Evolutionary conservation across 2,329 filamentous ascomycete genomes (phyloP), one percentile per base, ranked within the genome.

Genomic region (Scopulariopsis brevicaulis): DNA sequence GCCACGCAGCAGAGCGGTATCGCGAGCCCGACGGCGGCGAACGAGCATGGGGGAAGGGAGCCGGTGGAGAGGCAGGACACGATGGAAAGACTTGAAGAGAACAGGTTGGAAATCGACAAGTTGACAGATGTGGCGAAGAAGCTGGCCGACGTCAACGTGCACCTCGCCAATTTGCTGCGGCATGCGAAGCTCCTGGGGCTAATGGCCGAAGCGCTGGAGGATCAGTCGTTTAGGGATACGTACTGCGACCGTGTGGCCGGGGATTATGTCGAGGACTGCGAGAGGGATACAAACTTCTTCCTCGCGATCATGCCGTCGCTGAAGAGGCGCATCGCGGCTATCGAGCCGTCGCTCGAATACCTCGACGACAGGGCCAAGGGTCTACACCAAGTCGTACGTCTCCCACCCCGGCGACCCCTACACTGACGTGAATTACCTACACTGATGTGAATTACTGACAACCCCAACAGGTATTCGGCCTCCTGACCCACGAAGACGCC

Each of bases 401-500:
- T n/a, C 22, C 32, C 24, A 35, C 10, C 11, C 8, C 18, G 12
- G 25, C 15, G 8, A 1, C 12, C 20, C 10, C 24, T 32, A 11
- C 15, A 4, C 25, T 12, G 5, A 14, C 18, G 12, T 2, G 6
- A 18, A n/a, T 34, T 54, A 22, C 18, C 5, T 28, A 54, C 15
- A 34, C n/a, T 34, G 52, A 8, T 4, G 22, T 18, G n/a, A n/a
- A 25, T 2, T 18, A 8, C 25, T 52, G 28, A 48, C 55, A 54
- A 56, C 22, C 18, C 0, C 32, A 11, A n/a, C 32, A 60, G 59
- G 58, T 60, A 22, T 54, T 50, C 37, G 58, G 59, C 35, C 54
- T 60, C 32, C 50, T 60, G 48, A 60, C 59, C 32, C 59, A 59
- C 53, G 57, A 59, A 20, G 59, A 60, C 46, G 59, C 59, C 14